Evolutionary conservation across 352 stramenopile species (phyloP), one percentile per base, ranked within the genome.

Genomic region (Peronospora belbahrii): DNA sequence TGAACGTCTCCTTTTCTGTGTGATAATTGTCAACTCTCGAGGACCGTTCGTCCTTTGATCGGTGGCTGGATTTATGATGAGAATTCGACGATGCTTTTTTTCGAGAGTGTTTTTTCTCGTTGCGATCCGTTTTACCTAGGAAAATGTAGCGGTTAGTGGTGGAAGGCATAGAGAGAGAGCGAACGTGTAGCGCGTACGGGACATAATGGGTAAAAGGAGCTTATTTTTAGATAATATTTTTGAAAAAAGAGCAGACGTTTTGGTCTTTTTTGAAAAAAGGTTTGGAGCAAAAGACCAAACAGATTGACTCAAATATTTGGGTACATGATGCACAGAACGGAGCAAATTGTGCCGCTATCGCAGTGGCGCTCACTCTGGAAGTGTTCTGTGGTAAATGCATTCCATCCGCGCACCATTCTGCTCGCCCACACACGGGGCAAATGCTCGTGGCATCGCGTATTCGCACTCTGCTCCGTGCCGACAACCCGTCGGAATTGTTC

Each of bases 331-430:
- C n/a, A n/a, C n/a, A n/a, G n/a, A n/a, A n/a, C n/a, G n/a, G n/a
- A n/a, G n/a, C n/a, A n/a, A n/a, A n/a, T n/a, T n/a, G n/a, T n/a
- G n/a, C n/a, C n/a, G n/a, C n/a, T n/a, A 62, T 92, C 20, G 83
- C 85, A 1, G 74, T 85, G 9, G 70, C 79, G 8, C 62, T 95
- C 14, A 85, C 78, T 15, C 56, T 95, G 8, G 85, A 95, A 43
- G 85, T 92, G 46, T 70, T 95, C 23, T 90, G 85, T 61, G 85
- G 83, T 19, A 94, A 88, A 87, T 35, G 83, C 85, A 6, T 95
- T 94, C 67, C 80, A 94, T 54, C 83, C 83, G 14, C 81, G 80
- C 27, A 93, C 95, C 85, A 95, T 54, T 78, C 89, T 41, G 80
- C 72, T 42, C 75, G 85, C 17, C 79, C 83, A 13, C 83, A 95